Base-by-base conservation (phyloP, 192 early-diverging fungal genomes). In the Coemansia guatemalensis region DNA sequence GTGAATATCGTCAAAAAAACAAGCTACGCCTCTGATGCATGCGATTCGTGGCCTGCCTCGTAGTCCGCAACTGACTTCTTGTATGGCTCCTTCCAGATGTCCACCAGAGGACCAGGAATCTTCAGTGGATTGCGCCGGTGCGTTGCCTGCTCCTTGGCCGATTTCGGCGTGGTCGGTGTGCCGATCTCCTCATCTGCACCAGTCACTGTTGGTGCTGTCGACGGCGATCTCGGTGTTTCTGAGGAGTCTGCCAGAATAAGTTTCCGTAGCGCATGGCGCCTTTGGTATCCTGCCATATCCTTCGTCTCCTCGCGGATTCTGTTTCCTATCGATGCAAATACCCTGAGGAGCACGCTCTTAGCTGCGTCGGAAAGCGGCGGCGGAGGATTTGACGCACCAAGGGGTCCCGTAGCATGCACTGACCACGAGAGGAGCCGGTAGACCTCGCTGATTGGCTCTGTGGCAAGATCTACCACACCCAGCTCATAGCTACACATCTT, bases 401-500 rank as follows among this genome's bases (percentile, higher is more conserved):
- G 52, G 3, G 67, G 67, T 3, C 63, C 67, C 4, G 62, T 60
- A 24, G 67, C 58, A 58, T 73, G 66, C 41, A 78, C 75, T 0
- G 69, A 26, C 75, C 75, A 78, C n/a, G 69, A 53, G 24, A 78
- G 50, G 48, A 78, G 29, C 27, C 58, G 53, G 22, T 78, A 78
- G 8, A 72, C 54, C 58, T 78, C 66, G 21, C 61, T 53, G 12
- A 78, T 32, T 11, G 62, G 53, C 53, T 44, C 58, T 3, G 62
- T 58, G 0, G 29, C 58, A n/a, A 30, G 32, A 22, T 69, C 58
- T 2, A 47, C 62, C 4, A 65, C 67, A 12, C 58, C 73, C 41
- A 73, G 53, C 52, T 78, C 66, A 26, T 72, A 78, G 8, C 75
- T 70, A n/a, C 75, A 78, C 65, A 78, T 64, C 62, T 73, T 78